Base-by-base conservation (phyloP, 2,329 filamentous ascomycete species). In the Claviceps maximensis region DNA sequence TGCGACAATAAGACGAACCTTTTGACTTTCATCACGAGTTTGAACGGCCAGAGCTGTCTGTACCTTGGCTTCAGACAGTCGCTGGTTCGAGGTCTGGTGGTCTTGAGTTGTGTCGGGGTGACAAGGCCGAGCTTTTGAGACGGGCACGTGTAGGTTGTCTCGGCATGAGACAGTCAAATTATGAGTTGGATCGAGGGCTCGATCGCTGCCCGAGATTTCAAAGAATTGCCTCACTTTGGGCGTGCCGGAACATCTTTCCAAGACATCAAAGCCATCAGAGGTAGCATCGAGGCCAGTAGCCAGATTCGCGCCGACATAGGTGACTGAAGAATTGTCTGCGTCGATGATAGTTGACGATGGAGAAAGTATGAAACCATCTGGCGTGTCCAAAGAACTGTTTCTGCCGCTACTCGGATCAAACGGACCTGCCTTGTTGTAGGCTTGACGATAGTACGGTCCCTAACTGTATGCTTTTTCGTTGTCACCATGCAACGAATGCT, bases 91-190 rank as follows among this genome's bases (percentile, higher is more conserved):
- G 42, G 27, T 46, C 27, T 29, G 33, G 17, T 8, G 38, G 9
- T 55, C 52, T 6, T 49, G 36, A 15, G 25, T 38, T 27, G 47
- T 44, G 9, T 56, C 42, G 56, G 55, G 27, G 47, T 52, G 44
- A 41, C 53, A 60, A 4, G 62, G 54, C 8, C 58, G 56, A 9
- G 61, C 52, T 33, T 62, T 63, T 19, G 61, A 61, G 27, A 58
- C 45, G 4, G 54, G 59, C 17, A 56, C 50, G 31, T 3, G 29
- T 40, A 53, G n/a, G 29, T 52, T 27, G 25, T 42, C 36, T 25
- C n/a, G 53, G 44, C 29, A 25, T 8, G 49, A 42, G 17, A 36
- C 33, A 25, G 9, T 29, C 2, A 19, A 6, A 8, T 21, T 9
- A 21, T 23, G 10, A 25, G 19, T 9, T 19, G 23, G 21, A 17